A percentile compares a stretch with the other conserved stretches of the same genome.
Evolutionary conservation across 805 yeast species (phyloP).

Genomic region (Kodamaea neixiangensis): DNA sequence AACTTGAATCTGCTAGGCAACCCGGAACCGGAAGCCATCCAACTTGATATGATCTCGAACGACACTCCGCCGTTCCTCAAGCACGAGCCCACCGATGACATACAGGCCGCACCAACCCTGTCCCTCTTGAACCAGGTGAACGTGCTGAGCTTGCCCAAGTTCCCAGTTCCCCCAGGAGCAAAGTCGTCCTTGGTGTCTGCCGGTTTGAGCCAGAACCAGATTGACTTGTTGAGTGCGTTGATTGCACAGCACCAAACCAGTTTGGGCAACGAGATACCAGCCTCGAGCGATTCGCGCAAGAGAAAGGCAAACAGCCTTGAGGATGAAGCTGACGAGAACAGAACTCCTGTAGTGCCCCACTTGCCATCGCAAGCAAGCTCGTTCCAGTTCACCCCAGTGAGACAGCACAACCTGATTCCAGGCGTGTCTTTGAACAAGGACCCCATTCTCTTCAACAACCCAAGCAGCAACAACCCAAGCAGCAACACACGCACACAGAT

Average conservation of each 20-base stretch:
- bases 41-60: neutral
- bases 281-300: neutral
- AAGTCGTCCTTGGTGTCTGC: slow-evolving; percentile 60
- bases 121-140: slow-evolving; percentile 8
- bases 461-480: neutral
- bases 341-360: slow-evolving; percentile 13
- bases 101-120: neutral
- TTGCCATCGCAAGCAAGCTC: slow-evolving; percentile 12
- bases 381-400: slow-evolving; percentile 14
- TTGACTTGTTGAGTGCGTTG: slow-evolving; percentile 70
- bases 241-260: slow-evolving; percentile 65
- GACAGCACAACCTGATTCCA: slow-evolving; percentile 16
- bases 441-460: neutral
- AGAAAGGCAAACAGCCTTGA: slow-evolving; percentile 1
- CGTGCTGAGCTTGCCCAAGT: slow-evolving; percentile 52
- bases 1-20: neutral
- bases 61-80: slow-evolving; percentile 5
- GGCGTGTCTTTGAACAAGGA: slow-evolving; percentile 9
- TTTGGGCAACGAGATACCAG: slow-evolving; percentile 16
- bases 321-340: neutral
- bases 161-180: slow-evolving; percentile 75
- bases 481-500: neutral
- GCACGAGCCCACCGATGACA: slow-evolving; percentile 2
- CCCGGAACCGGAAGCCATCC: neutral
- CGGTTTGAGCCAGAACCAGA: slow-evolving; percentile 68